phyloP scores from a whole-genome alignment of 345 rosid genomes.

The Noccaea bulbosa region DNA sequence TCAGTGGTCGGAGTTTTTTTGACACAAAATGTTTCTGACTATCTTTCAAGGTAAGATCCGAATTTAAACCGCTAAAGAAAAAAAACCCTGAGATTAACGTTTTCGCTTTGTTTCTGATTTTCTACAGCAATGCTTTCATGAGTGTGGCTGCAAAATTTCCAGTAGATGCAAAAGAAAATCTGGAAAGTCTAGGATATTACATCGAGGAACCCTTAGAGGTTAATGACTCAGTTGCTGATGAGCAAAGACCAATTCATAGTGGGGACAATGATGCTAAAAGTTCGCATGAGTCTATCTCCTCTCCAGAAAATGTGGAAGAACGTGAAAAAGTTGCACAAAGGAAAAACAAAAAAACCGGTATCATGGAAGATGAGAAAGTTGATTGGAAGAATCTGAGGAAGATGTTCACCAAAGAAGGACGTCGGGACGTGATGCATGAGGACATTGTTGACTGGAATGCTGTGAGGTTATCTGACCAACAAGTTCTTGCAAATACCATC shows the following conservation, averaged over 20 bases:
- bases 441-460: constrained; percentile 72
- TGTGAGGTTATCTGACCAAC: constrained; percentile 45
- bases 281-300: neutral
- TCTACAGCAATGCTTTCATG: constrained; percentile 56
- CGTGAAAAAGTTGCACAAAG: constrained; percentile 8
- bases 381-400: constrained; percentile 58
- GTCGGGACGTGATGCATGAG: constrained; percentile 41
- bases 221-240: neutral
- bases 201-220: constrained; percentile 35
- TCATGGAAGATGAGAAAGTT: constrained; percentile 23
- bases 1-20: constrained; percentile 69
- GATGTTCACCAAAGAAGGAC: constrained; percentile 41
- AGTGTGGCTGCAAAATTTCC: constrained; percentile 58
- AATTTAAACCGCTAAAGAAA: neutral
- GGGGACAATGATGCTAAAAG: constrained; percentile 4
- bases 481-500: constrained; percentile 46
- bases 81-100: too few species aligned
- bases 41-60: constrained; percentile 58
- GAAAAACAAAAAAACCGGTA: constrained; percentile 31
- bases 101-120: neutral
- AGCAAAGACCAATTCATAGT: neutral
- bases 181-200: constrained; percentile 9
- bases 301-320: neutral
- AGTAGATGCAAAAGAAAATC: neutral
- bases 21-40: constrained; percentile 66